Base-by-base conservation (phyloP, 2,329 filamentous ascomycete species). In the Phialocephala sp. region DNA sequence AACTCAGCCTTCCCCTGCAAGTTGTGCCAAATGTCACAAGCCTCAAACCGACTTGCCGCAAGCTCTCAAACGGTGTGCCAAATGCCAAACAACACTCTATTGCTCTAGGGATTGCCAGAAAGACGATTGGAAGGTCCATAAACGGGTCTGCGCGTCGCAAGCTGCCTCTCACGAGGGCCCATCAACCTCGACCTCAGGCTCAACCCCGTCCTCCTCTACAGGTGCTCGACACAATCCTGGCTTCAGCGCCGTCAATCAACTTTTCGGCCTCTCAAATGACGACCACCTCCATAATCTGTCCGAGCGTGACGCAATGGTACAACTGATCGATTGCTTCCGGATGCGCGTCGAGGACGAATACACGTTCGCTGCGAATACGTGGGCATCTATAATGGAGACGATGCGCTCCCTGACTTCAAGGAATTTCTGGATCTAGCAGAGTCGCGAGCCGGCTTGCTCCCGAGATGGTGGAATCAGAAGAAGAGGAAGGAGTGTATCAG, bases 71-170 rank as follows among this genome's bases (percentile, higher is more conserved):
- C 45, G 43, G 24, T 72, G 68, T 45, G 45, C 41, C 55, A 60
- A 59, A n/a, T 73, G 68, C 60, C 63, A 32, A 45, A 68, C 66
- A 47, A 55, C 64, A 8, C 63, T 65, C 55, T 72, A 73, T 36
- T 73, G 68, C 65, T 69, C 68, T 4, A 62, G 43, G 12, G 62
- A 62, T 24, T 72, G 70, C 39, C 69, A 73, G 54, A 54, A 45
- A 32, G 41, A 11, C 12, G 45, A 71, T 27, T 70, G 70, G 70
- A 66, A 68, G 60, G 37, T 15, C 11, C 70, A 71, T 58, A 71
- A 70, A 57, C 15, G 22, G 11, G 12, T 60, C 39, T 72, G 69
- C 56, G 57, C 41, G 15, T 55, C 35, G 3, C 52, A 55, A 36
- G 24, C 52, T 36, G 35, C 52, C 20, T 27, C 52, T 55, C 24